Evolutionary conservation across 495 filamentous ascomycete species (phyloP), one percentile per base, ranked within the genome.

Genomic region (Penicillium lividum): DNA sequence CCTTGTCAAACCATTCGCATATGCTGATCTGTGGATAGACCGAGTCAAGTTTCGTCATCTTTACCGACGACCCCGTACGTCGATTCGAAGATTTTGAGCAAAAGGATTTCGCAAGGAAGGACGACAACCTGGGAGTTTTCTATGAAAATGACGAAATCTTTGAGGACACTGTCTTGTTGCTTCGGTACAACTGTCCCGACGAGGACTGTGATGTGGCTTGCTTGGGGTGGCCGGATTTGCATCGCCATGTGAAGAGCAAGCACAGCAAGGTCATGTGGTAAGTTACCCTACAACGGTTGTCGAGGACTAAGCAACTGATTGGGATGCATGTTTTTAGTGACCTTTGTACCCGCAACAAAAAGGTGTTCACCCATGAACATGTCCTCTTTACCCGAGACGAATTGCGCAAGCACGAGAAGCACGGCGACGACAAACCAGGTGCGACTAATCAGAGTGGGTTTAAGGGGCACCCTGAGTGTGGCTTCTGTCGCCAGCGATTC

Each of bases 281-380:
- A 58, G 81, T 80, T 10, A 50, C 49, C 7, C 38, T 52, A 3
- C 29, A 40, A 25, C 31, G 29, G 4, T 46, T 16, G 7, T n/a
- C 11, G 0, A 18, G 15, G 53, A 10, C 1, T 29, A 13, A 9
- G 27, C 27, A 47, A 63, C 58, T 56, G 13, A 59, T 15, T 15
- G 38, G 34, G 16, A 57, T 29, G 13, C 15, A 57, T 29, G 13
- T 15, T 27, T 31, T 33, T 53, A 86, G 83, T 73, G 92, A 97
- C 72, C 81, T 98, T 15, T 99, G 94, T 71, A 93, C 92, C 1
- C 76, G 90, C 38, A 90, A 97, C 73, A 98, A 99, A 77, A 97
- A 97, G 61, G 92, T 97, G 38, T 99, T 99, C 61, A 97, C 94
- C 0, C 95, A 98, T 70, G 94, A 99, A 73, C 94, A 99, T 67